Conservation (phyloP, 2,329 filamentous ascomycete species). For the Meredithiella fracta region DNA sequence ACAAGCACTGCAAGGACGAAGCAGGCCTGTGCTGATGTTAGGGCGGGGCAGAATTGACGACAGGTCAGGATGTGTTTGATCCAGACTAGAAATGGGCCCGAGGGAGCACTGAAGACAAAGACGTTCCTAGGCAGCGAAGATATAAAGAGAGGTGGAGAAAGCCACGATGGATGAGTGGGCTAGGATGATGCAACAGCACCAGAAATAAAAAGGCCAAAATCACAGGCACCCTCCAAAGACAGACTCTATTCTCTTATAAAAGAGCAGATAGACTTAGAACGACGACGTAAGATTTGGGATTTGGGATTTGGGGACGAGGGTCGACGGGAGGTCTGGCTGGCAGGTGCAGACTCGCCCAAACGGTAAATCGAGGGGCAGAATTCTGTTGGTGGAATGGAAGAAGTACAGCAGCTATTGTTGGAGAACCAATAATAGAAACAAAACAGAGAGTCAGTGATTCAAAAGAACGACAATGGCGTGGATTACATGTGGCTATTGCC, state of each 20-base stretch:
- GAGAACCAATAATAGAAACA: no score
- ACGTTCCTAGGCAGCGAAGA: no score
- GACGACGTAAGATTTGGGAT: neutral
- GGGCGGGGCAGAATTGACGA: neutral
- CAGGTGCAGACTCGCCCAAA: neutral
- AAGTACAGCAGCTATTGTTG: neutral
- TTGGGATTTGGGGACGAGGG: neutral
- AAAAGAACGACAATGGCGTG: no score
- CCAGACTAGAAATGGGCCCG: no score
- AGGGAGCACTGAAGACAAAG: no score
- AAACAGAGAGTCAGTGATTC: no score
- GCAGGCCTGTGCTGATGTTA: neutral
- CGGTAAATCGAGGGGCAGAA: neutral
- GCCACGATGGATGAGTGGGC: neutral
- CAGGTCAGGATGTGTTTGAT: no score
- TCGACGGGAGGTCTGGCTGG: neutral
- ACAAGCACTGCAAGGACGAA: no score
- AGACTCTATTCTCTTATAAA: neutral
- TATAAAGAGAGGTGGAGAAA: neutral
- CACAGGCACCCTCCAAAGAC: neutral
- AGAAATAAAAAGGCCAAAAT: neutral
- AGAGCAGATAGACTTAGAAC: neutral
- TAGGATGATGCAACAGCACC: neutral
- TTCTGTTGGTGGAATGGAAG: neutral
- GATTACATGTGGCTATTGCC: no score